phyloP scores from a whole-genome alignment of 129 eudicot genomes.

The Chrysanthemum lavandulifolium region DNA sequence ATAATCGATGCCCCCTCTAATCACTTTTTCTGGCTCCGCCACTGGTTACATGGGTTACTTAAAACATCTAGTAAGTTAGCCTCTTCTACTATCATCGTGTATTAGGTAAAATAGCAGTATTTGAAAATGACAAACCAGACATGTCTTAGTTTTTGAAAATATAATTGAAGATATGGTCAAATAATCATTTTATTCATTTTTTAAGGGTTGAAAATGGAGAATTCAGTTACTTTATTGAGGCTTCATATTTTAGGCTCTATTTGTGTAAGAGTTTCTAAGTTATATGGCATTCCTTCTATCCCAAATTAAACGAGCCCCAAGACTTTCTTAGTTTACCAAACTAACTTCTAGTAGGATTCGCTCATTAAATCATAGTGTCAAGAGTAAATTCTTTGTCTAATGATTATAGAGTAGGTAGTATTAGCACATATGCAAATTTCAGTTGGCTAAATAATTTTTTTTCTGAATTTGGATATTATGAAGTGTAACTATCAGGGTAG shows the following conservation, averaged over 20 bases:
- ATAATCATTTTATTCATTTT: neutral
- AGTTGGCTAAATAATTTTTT: neutral
- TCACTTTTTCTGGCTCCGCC: too few species aligned
- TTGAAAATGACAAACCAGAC: neutral
- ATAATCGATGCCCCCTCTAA: too few species aligned
- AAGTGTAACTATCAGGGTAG: constrained; percentile 10
- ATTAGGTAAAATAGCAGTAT: neutral
- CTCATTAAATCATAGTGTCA: too few species aligned
- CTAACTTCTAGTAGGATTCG: too few species aligned
- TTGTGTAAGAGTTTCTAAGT: too few species aligned
- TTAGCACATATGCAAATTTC: neutral
- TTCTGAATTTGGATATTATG: neutral
- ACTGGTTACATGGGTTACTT: neutral
- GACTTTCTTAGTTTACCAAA: too few species aligned
- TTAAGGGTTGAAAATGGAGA: neutral
- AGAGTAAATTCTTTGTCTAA: too few species aligned
- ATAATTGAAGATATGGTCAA: neutral
- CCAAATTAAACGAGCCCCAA: too few species aligned
- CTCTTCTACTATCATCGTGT: neutral
- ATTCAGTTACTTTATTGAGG: neutral
- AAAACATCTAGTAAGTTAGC: constrained; percentile 2
- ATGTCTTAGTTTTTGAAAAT: constrained; percentile 3
- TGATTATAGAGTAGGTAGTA: too few species aligned
- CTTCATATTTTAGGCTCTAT: neutral
- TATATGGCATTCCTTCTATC: too few species aligned